Evolutionary conservation across 2,329 filamentous ascomycete species (phyloP).

Genomic region (Elsinoe arachidis): DNA sequence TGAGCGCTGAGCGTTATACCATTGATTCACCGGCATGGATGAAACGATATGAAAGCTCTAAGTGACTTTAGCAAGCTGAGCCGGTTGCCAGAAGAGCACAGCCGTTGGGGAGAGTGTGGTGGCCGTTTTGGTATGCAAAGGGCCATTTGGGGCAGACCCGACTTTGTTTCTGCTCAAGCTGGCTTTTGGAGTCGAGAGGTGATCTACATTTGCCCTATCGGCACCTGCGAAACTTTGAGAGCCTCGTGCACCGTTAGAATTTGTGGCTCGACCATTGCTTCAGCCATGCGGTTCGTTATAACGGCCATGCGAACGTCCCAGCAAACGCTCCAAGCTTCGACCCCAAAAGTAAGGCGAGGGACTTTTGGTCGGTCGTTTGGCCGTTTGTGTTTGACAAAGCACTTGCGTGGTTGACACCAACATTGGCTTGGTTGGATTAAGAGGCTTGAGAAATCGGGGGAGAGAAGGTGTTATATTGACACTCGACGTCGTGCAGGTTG

Average conservation of each 20-base stretch:
- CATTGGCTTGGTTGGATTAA: neutral
- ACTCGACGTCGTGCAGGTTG: neutral
- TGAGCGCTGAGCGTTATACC: conserved; percentile 7
- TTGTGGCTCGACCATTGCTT: conserved; percentile 6
- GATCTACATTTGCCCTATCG: neutral
- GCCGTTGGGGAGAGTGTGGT: neutral
- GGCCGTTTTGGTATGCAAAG: neutral
- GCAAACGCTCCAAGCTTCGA: neutral
- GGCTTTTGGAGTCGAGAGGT: neutral
- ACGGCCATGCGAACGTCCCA: neutral
- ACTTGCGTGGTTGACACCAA: neutral
- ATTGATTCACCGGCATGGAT: neutral
- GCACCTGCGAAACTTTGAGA: neutral
- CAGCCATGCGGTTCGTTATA: neutral
- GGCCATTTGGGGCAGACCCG: neutral
- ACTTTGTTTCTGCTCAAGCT: neutral
- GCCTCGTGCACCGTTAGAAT: neutral
- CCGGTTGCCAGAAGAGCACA: neutral
- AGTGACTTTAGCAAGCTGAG: neutral
- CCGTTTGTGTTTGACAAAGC: neutral
- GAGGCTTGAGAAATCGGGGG: neutral
- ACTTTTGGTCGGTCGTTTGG: neutral
- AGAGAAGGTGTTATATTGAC: neutral
- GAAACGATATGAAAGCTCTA: conserved; percentile 3
- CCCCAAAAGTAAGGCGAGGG: neutral